Conservation (phyloP, 2,329 filamentous ascomycete genomes). For the Aureobasidium leucospermi region DNA sequence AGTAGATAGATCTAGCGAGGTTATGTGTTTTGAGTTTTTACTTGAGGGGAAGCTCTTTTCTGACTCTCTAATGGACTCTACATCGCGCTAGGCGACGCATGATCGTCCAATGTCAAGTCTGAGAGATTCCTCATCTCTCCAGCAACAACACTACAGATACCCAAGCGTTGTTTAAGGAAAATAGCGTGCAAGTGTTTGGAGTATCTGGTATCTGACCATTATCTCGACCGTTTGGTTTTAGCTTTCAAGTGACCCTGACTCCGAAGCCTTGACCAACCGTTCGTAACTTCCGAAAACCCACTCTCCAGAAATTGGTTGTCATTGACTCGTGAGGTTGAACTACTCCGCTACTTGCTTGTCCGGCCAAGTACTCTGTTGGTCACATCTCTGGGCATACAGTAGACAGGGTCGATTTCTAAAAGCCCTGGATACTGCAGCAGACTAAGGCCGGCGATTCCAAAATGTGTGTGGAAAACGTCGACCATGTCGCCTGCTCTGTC, state of each 20-base stretch:
- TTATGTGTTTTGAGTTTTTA: not conserved
- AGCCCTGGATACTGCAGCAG: constrained; percentile 71
- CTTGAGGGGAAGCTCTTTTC: not conserved
- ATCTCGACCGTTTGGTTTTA: not conserved
- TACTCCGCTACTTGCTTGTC: not conserved
- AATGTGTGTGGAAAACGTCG: constrained; percentile 92
- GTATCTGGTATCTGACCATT: too few species aligned
- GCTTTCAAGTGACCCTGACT: not conserved
- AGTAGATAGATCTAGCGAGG: too few species aligned
- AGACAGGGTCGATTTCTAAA: constrained; percentile 76
- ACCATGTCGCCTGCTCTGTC: constrained; percentile 92
- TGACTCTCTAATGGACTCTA: not conserved
- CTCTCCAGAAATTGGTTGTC: not conserved
- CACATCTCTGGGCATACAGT: constrained; percentile 32
- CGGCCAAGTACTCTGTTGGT: constrained; percentile 4
- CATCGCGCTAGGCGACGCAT: not conserved
- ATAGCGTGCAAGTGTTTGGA: not conserved
- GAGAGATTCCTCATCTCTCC: too few species aligned
- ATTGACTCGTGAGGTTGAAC: not conserved
- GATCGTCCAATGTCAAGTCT: not conserved
- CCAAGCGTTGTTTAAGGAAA: not conserved
- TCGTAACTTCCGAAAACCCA: not conserved
- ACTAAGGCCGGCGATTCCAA: constrained; percentile 82
- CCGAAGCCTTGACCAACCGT: constrained; percentile 1
- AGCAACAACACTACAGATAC: too few species aligned